Percentiles rank a stretch among this genome's conserved stretches.
Evolutionary conservation across 495 filamentous ascomycete species (phyloP).

Genomic region (Penicillium taxi): DNA sequence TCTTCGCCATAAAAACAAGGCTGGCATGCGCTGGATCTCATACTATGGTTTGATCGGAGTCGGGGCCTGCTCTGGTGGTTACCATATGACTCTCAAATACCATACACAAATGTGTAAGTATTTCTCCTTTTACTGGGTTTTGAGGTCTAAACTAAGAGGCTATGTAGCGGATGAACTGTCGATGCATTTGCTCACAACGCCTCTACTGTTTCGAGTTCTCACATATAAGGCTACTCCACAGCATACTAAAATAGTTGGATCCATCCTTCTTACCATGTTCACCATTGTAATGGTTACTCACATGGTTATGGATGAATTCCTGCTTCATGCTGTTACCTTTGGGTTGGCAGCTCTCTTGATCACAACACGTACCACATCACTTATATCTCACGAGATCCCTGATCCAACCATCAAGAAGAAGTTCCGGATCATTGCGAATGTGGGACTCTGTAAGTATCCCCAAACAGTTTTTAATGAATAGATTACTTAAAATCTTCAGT

Average conservation of each 20-base stretch:
- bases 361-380: slow-evolving; percentile 12
- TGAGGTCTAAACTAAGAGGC: neutral
- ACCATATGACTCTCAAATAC: slow-evolving; percentile 31
- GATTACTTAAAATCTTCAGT: slow-evolving; percentile 9
- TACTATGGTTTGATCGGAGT: slow-evolving; percentile 28
- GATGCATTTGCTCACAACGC: slow-evolving; percentile 30
- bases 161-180: slow-evolving; percentile 24
- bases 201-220: slow-evolving; percentile 24
- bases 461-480: neutral
- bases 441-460: slow-evolving; percentile 19
- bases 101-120: slow-evolving; percentile 30
- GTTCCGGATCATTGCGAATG: slow-evolving; percentile 10
- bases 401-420: slow-evolving; percentile 10
- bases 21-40: slow-evolving; percentile 17
- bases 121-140: neutral
- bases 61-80: slow-evolving; percentile 24
- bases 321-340: slow-evolving; percentile 22
- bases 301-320: slow-evolving; percentile 27
- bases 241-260: slow-evolving; percentile 10
- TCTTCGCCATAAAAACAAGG: slow-evolving; percentile 10
- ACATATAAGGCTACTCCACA: slow-evolving; percentile 17
- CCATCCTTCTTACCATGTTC: slow-evolving; percentile 13
- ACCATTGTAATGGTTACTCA: slow-evolving; percentile 25
- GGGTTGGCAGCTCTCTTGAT: slow-evolving; percentile 20
- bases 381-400: slow-evolving; percentile 15